These are phyloP conservation scores for Penicillium olsonii DNA, from an alignment of 2,329 filamentous ascomycete genomes.

Conservation along the genomic window DNA sequence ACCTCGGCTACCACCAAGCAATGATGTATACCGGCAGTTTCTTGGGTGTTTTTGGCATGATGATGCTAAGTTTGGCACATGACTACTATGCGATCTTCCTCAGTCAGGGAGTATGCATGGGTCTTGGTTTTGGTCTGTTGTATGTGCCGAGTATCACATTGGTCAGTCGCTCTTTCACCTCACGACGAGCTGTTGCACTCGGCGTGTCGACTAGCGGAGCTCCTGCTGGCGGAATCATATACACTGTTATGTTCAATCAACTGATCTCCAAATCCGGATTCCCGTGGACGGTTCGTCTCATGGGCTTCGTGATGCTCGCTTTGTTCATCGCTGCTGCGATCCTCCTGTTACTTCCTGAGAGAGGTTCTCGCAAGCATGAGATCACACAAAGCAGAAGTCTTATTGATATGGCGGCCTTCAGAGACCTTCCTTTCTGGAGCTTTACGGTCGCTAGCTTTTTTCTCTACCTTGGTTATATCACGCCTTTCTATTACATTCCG, in stretches of 20 bases:
- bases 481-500: conserved; percentile 48
- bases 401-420: conserved; percentile 49
- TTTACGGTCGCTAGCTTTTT: conserved; percentile 37
- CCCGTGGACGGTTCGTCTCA: conserved; percentile 56
- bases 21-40: conserved; percentile 36
- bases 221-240: conserved; percentile 59
- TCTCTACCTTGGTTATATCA: conserved; percentile 49
- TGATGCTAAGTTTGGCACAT: conserved; percentile 41
- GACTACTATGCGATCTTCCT: conserved; percentile 37
- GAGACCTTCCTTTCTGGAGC: conserved; percentile 46
- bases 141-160: conserved; percentile 49
- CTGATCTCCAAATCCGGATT: conserved; percentile 58
- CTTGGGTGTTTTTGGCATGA: conserved; percentile 37
- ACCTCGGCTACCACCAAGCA: conserved; percentile 43
- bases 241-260: conserved; percentile 53
- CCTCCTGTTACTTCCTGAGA: conserved; percentile 23
- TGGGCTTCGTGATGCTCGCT: conserved; percentile 56
- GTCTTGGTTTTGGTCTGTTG: conserved; percentile 42
- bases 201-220: conserved; percentile 57
- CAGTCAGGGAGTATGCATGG: conserved; percentile 51
- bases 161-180: conserved; percentile 56
- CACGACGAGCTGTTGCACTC: conserved; percentile 54
- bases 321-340: conserved; percentile 12
- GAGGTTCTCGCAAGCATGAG: neutral
- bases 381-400: conserved; percentile 28